Evolutionary conservation across 306 rosid genomes (phyloP), one percentile per base, ranked within the genome.

Genomic region (Argentina anserina): DNA sequence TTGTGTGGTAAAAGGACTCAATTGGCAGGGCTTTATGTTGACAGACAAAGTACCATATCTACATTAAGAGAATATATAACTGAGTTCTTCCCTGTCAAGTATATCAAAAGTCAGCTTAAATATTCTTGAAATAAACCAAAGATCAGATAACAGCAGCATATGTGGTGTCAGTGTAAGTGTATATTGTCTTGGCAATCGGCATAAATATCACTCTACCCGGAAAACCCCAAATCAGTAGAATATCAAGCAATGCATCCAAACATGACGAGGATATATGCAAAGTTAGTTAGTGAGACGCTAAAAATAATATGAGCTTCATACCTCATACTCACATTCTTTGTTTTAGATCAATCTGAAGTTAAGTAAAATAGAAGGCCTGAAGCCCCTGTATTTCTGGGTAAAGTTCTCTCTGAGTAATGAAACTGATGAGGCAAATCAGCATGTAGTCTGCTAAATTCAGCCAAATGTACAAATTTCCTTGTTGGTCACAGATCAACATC

Each of bases 1-100:
- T n/a, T n/a, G n/a, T n/a, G n/a, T n/a, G n/a, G n/a, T 78, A 86
- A 86, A 90, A 72, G 92, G 83, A 90, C 88, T 93, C 92, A 93
- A 89, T 84, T 85, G 82, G 86, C 87, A 81, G 82, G 78, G 77
- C 5, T 2, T 33, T 5, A 37, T 58, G 86, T 78, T 73, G 20
- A 59, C n/a, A n/a, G n/a, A n/a, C n/a, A n/a, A n/a, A n/a, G n/a
- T n/a, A n/a, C 76, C 79, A 76, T 86, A 60, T 87, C 90, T 80
- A 81, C 41, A 46, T 87, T 80, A 89, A 78, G 69, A 90, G 78
- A 75, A 90, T 86, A 1, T 82, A 88, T 76, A 89, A 75, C 72
- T 82, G 76, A 60, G 75, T 82, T 75, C 26, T 79, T 68, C 73
- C 90, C 96, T 89, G 89, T 70, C 73, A 84, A 73, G 69, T 39